phyloP scores from a whole-genome alignment of 345 rosid species.

The Citrus hindsii region DNA sequence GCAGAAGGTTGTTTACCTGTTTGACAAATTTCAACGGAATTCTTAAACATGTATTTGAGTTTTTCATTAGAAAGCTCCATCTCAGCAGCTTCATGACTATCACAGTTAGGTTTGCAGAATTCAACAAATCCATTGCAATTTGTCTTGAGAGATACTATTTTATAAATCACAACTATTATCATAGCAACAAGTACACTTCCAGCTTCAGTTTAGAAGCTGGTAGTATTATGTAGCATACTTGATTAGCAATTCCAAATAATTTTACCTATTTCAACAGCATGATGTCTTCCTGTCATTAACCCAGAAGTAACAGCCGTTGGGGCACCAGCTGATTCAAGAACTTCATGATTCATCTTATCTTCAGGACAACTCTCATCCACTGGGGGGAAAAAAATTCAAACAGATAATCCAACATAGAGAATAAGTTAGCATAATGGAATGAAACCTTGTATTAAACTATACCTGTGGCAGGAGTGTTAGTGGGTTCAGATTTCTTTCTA shows the following conservation, averaged over 20 bases:
- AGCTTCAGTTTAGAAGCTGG: conserved; percentile 1
- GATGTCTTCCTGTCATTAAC: conserved; percentile 20
- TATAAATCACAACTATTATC: conserved; percentile 24
- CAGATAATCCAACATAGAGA: conserved; percentile 1
- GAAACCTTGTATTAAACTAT: conserved; percentile 14
- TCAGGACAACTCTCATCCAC: conserved; percentile 32
- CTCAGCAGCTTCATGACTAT: conserved; percentile 23
- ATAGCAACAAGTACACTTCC: conserved; percentile 9
- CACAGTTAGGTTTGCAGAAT: conserved; percentile 13
- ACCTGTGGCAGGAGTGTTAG: conserved; percentile 27
- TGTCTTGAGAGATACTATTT: conserved; percentile 28
- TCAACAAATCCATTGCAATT: conserved; percentile 25
- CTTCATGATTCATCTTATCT: conserved; percentile 29
- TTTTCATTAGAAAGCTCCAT: conserved; percentile 17
- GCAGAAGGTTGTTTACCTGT: conserved; percentile 22
- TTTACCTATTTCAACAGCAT: conserved; percentile 37
- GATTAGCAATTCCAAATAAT: conserved; percentile 8
- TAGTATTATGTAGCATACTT: background rate
- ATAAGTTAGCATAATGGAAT: conserved; percentile 5
- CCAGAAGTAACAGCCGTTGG: conserved; percentile 26
- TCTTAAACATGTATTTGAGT: conserved; percentile 6
- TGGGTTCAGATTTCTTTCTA: conserved; percentile 23
- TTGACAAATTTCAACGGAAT: conserved; percentile 15
- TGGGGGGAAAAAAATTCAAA: conserved; percentile 16
- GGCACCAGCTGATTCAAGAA: conserved; percentile 19